phyloP scores from a whole-genome alignment of 306 rosid species.

The Adenanthera pavonina region DNA sequence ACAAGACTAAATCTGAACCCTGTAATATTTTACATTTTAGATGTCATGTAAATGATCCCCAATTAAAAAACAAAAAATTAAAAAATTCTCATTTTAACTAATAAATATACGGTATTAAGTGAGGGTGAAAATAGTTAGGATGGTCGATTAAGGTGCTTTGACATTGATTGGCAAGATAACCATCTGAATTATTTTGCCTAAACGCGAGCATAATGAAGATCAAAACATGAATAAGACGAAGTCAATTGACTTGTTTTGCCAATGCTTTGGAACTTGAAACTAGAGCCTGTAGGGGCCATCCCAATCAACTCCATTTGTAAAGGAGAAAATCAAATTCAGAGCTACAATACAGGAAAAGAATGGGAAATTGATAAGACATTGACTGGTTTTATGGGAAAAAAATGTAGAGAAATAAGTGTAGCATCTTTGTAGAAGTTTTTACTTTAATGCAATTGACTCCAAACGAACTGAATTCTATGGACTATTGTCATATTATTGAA shows the following conservation, averaged over 20 bases:
- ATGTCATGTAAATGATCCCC: background rate
- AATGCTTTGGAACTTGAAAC: slow-evolving; percentile 72
- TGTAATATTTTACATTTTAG: slow-evolving; percentile 37
- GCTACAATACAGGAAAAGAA: slow-evolving; percentile 48
- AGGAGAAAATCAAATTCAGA: slow-evolving; percentile 84
- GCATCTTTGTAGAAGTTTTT: slow-evolving; percentile 53
- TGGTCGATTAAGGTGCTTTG: background rate
- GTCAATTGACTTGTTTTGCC: slow-evolving; percentile 73
- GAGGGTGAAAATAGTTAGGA: background rate
- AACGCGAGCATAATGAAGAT: background rate
- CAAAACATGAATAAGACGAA: slow-evolving; percentile 31
- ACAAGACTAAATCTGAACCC: slow-evolving; percentile 77
- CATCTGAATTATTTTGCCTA: background rate
- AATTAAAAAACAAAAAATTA: background rate
- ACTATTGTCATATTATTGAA: slow-evolving; percentile 49
- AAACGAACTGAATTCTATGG: slow-evolving; percentile 1
- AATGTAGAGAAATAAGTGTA: slow-evolving; percentile 9
- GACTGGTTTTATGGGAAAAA: background rate
- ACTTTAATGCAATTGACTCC: background rate
- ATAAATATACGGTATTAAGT: background rate
- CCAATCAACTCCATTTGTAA: slow-evolving; percentile 95
- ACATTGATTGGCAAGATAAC: background rate
- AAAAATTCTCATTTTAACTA: background rate
- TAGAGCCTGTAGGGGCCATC: slow-evolving; percentile 91
- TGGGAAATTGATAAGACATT: slow-evolving; percentile 16